Base-by-base conservation (phyloP, 495 filamentous ascomycete species). In the Thozetella sp. region DNA sequence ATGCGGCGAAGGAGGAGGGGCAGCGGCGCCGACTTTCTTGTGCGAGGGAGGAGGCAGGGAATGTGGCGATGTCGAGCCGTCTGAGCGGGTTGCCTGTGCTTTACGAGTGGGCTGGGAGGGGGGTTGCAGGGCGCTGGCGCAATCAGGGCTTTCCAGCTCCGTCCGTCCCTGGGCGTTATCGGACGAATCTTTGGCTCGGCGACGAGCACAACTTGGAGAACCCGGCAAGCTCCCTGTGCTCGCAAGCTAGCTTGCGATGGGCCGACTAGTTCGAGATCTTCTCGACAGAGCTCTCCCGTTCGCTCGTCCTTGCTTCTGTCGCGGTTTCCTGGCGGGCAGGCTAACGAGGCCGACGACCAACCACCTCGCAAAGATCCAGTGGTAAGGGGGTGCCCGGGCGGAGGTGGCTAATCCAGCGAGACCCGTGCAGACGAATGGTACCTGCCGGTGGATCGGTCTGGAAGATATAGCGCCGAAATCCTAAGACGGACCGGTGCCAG, bases 21-120 rank as follows among this genome's bases (percentile, higher is more conserved):
- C 22, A 53, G 2, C 24, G 20, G 22, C 10, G 2, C 2, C 12
- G n/a, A n/a, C n/a, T n/a, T n/a, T n/a, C n/a, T n/a, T n/a, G n/a
- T 13, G 3, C 6, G n/a, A 15, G 11, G 19, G n/a, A 22, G 26
- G 24, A 43, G 17, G 15, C 43, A 48, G 43, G 43, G 43, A 48
- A 48, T 48, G 43, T 48, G 43, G 43, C 43, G 43, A 48, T 48
- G 43, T 48, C n/a, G 43, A 48, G 43, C 43, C 43, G 43, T 48
- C 43, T n/a, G 43, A 48, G 43, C 43, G 43, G 30, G n/a, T 15
- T 48, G 43, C 43, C 3, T 48, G 43, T 48, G 10, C 43, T 48
- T 48, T 10, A 17, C 30, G 30, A n/a, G 43, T 48, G 43, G 43
- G 43, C 43, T 48, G 43, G 43, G 43, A 19, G 43, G 43, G 11